Conservation (phyloP, 305 asterid genomes). For the Rubia tinctorum region DNA sequence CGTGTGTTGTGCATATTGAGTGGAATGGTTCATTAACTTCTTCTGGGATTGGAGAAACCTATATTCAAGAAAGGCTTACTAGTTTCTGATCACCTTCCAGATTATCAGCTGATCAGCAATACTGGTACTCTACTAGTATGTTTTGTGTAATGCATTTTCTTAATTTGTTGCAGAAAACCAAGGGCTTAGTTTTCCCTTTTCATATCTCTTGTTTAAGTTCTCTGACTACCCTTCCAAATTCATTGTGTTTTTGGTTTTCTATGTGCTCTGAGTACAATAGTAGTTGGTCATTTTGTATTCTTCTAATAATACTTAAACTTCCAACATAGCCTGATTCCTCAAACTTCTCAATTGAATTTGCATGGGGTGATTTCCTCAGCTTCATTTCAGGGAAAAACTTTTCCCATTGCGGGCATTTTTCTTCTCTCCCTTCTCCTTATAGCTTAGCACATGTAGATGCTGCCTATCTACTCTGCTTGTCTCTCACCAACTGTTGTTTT, state of each 20-base stretch:
- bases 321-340: background rate
- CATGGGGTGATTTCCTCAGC: background rate
- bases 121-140: constrained; percentile 20
- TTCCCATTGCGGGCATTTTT: background rate
- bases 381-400: background rate
- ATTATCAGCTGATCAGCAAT: constrained; percentile 9
- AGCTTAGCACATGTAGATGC: background rate
- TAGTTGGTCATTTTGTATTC: too few species aligned
- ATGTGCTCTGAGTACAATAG: too few species aligned
- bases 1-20: constrained; percentile 5
- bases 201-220: background rate
- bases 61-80: constrained; percentile 18
- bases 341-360: background rate
- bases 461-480: background rate
- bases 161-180: background rate
- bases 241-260: background rate
- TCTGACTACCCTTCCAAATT: background rate
- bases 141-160: background rate
- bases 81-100: constrained; percentile 15
- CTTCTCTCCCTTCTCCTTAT: background rate
- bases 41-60: constrained; percentile 25
- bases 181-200: background rate
- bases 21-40: constrained; percentile 13
- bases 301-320: too few species aligned
- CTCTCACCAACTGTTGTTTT: background rate